Percentiles rank a stretch among this genome's conserved stretches.
Evolutionary conservation across 306 rosid species (phyloP).

Genomic region (Quercus bicolor): DNA sequence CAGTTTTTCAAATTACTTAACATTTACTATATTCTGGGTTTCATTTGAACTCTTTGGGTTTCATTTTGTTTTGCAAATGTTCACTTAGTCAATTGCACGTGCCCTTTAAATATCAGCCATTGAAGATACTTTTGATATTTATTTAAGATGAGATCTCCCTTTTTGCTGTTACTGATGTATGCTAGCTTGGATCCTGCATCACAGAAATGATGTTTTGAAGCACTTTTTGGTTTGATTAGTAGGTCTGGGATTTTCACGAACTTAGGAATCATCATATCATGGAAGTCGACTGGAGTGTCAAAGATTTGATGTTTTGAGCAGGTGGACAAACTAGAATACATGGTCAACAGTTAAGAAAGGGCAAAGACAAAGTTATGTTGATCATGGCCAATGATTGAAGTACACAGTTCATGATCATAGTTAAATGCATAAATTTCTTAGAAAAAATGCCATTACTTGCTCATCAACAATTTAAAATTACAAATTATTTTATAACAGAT

Average conservation of each 20-base stretch:
- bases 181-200: neutral
- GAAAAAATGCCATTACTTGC: neutral
- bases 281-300: neutral
- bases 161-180: neutral
- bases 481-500: neutral
- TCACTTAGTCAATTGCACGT: neutral
- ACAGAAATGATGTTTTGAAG: neutral
- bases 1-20: neutral
- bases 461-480: neutral
- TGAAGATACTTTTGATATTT: neutral
- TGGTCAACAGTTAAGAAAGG: neutral
- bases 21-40: neutral
- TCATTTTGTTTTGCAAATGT: conserved; percentile 11
- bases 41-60: neutral
- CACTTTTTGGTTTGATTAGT: neutral
- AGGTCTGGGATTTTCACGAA: neutral
- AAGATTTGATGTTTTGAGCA: neutral
- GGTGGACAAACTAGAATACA: neutral
- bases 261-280: neutral
- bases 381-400: neutral
- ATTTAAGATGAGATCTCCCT: conserved; percentile 9
- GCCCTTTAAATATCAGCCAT: neutral
- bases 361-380: neutral
- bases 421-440: neutral
- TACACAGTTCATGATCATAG: neutral